A percentile compares a stretch with the other conserved stretches of the same genome.
These are phyloP conservation scores for Phaeosphaeria sp. DNA, from an alignment of 2,329 filamentous ascomycete genomes.

Conservation along the genomic window DNA sequence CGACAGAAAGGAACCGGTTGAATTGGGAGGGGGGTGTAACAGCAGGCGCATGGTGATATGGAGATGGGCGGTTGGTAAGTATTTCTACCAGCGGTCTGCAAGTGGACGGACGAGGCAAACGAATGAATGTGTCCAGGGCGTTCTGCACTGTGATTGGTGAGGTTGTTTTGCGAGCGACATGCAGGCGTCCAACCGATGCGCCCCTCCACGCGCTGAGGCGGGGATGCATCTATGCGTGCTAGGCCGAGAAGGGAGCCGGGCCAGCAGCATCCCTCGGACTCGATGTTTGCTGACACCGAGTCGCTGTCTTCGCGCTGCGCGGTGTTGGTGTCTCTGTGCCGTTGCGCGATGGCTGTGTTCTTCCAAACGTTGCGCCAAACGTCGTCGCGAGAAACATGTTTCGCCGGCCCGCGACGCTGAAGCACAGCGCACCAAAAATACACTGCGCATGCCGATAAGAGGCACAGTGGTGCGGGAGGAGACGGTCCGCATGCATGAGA, in stretches of 20 bases:
- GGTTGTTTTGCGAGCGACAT: conserved; percentile 29
- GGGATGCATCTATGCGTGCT: conserved; percentile 28
- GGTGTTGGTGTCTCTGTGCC: background rate
- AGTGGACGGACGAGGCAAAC: conserved; percentile 30
- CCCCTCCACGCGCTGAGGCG: conserved; percentile 42
- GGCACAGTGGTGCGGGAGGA: conserved; percentile 35
- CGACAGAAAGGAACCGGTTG: conserved; percentile 31
- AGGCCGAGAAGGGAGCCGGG: conserved; percentile 8
- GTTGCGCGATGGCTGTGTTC: background rate
- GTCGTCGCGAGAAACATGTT: conserved; percentile 20
- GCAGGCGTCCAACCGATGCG: conserved; percentile 40
- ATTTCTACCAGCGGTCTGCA: conserved; percentile 32
- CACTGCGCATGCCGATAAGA: conserved; percentile 15
- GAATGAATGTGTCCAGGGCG: conserved; percentile 27
- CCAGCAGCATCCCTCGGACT: conserved; percentile 8
- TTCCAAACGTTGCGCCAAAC: conserved; percentile 1
- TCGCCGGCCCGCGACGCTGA: conserved; percentile 12
- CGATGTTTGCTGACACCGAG: conserved; percentile 4
- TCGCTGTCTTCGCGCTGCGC: conserved; percentile 1
- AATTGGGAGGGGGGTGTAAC: conserved; percentile 27
- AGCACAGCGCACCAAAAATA: conserved; percentile 4
- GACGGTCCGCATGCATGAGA: conserved; percentile 32
- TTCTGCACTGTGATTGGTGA: conserved; percentile 38
- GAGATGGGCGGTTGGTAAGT: conserved; percentile 27
- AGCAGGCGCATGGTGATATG: conserved; percentile 37